phyloP scores from a whole-genome alignment of 768 basidiomycete genomes.

The Cantharellus cinnabarinus region DNA sequence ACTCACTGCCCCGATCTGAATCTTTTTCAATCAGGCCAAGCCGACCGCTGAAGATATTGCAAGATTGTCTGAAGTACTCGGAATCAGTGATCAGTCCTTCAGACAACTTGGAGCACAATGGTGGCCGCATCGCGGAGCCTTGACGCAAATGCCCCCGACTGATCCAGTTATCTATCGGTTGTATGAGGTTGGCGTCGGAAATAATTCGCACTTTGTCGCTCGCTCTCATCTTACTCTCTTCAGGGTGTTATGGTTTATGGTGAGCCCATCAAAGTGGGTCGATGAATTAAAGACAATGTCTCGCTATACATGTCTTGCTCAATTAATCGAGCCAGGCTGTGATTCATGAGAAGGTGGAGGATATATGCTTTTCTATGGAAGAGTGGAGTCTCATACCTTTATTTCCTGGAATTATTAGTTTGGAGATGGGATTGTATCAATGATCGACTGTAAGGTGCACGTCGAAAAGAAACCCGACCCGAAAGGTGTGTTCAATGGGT shows the following conservation, averaged over 20 bases:
- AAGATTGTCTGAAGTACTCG: not conserved
- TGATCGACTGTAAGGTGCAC: slow-evolving; percentile 9
- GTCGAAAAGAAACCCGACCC: slow-evolving; percentile 8
- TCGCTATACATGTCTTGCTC: not conserved
- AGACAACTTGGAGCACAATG: slow-evolving; percentile 1
- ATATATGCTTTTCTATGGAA: too few relatives aligned
- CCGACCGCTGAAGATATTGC: slow-evolving; percentile 5
- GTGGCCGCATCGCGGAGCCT: slow-evolving; percentile 9
- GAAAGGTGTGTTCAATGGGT: not conserved
- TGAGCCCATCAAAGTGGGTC: slow-evolving; percentile 6
- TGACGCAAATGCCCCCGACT: slow-evolving; percentile 10
- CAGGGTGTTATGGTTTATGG: slow-evolving; percentile 8
- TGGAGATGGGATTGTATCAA: slow-evolving; percentile 9
- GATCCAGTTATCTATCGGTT: slow-evolving; percentile 13
- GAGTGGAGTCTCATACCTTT: too few relatives aligned
- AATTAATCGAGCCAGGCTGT: not conserved
- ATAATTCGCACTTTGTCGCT: not conserved
- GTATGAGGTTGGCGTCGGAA: slow-evolving; percentile 8
- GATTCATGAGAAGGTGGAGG: slow-evolving; percentile 5
- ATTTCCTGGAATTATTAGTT: not conserved
- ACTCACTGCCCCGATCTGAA: too few relatives aligned
- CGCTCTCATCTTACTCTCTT: not conserved
- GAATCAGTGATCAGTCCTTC: not conserved
- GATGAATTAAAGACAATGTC: not conserved
- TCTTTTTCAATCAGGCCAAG: slow-evolving; percentile 1